Evolutionary conservation across 352 stramenopile species (phyloP).

Genomic region (Halophytophthora polymorphica): DNA sequence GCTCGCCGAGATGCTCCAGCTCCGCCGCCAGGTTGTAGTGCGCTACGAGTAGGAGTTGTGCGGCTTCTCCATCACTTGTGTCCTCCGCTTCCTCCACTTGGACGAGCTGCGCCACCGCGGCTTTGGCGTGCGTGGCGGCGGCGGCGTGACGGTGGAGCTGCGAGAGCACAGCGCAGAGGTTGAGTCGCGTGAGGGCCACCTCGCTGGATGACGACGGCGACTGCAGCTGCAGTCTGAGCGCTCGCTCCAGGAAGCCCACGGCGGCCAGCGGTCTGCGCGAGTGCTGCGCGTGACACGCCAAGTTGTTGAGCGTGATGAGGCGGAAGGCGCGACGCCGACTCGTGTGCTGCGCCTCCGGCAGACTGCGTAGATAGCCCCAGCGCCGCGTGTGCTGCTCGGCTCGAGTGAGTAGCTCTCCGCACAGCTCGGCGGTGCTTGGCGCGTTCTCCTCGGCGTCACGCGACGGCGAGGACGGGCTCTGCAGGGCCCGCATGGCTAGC

Average conservation of each 20-base stretch:
- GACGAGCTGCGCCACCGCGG: conserved; percentile 31
- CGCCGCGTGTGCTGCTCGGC: conserved; percentile 58
- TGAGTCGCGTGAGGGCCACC: conserved; percentile 52
- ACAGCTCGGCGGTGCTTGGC: conserved; percentile 10
- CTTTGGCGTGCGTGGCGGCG: conserved; percentile 42
- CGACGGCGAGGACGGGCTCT: conserved; percentile 6
- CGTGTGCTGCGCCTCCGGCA: conserved; percentile 15
- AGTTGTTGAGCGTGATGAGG: conserved; percentile 63
- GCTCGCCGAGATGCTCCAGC: conserved; percentile 45
- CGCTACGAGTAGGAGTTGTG: conserved; percentile 40
- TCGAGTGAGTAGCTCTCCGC: conserved; percentile 26
- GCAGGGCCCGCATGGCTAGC: conserved; percentile 45
- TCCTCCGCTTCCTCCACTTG: conserved; percentile 1
- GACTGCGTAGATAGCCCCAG: conserved; percentile 33
- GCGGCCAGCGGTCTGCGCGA: conserved; percentile 34
- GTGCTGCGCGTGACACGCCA: conserved; percentile 57
- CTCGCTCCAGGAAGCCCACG: conserved; percentile 43
- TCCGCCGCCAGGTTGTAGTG: conserved; percentile 64
- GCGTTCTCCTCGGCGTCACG: background rate
- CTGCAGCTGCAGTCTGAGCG: conserved; percentile 46
- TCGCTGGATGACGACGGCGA: conserved; percentile 14
- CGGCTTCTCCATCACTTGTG: conserved; percentile 4
- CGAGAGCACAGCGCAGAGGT: conserved; percentile 60
- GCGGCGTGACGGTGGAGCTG: conserved; percentile 45
- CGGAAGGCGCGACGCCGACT: conserved; percentile 33